A percentile compares a stretch with the other conserved stretches of the same genome.
These are phyloP conservation scores for Erodium maritimum DNA, from an alignment of 345 rosid genomes.

Conservation along the genomic window DNA sequence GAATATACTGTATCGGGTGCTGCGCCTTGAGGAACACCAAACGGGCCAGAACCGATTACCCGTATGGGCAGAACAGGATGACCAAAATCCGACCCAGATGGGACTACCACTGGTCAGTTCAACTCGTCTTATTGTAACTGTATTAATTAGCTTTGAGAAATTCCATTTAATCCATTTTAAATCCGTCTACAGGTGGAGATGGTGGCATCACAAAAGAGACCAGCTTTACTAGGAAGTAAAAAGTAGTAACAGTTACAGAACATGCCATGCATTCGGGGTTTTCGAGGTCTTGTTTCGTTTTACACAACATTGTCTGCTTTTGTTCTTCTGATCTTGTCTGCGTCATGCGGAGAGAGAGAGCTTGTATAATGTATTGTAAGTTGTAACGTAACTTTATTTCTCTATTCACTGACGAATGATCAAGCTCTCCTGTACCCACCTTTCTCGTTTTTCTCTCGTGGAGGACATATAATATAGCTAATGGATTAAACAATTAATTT, in stretches of 20 bases:
- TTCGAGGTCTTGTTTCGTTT: neutral
- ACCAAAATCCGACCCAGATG: slow-evolving; percentile 76
- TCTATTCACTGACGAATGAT: too few relatives aligned
- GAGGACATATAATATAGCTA: too few relatives aligned
- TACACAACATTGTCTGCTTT: neutral
- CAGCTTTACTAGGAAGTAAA: slow-evolving; percentile 52
- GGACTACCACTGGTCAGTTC: slow-evolving; percentile 65
- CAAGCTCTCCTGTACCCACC: too few relatives aligned
- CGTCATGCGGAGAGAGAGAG: neutral
- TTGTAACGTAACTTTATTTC: neutral
- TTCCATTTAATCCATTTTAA: neutral
- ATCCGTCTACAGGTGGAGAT: slow-evolving; percentile 55
- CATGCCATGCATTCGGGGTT: neutral
- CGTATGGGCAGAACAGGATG: slow-evolving; percentile 74
- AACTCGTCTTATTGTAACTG: neutral
- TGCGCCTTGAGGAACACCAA: slow-evolving; percentile 71
- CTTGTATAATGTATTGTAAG: neutral
- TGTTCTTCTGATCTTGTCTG: neutral
- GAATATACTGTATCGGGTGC: slow-evolving; percentile 65
- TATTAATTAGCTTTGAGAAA: neutral
- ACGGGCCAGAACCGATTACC: slow-evolving; percentile 68
- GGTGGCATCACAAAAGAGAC: slow-evolving; percentile 66
- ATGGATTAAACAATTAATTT: too few relatives aligned
- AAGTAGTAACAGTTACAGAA: neutral
- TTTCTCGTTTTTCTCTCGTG: too few relatives aligned